phyloP scores from a whole-genome alignment of 345 rosid species.

The Gossypium thurberi region DNA sequence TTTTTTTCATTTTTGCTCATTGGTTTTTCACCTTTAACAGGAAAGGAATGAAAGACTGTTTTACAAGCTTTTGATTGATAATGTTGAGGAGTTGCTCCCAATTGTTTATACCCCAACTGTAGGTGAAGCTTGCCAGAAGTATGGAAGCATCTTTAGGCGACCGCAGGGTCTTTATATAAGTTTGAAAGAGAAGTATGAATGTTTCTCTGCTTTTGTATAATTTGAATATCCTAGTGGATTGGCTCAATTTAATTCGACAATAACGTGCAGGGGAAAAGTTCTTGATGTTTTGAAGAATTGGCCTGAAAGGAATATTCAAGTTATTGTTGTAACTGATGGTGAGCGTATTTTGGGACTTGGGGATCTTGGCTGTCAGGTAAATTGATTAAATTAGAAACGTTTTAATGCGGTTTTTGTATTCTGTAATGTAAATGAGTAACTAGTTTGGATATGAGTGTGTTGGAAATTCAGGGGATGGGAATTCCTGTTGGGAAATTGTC shows the following conservation, averaged over 20 bases:
- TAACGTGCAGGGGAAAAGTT: slow-evolving; percentile 61
- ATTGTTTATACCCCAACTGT: slow-evolving; percentile 91
- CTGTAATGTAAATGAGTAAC: not conserved
- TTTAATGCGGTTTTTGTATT: not conserved
- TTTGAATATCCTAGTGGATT: not conserved
- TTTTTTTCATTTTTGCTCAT: no score
- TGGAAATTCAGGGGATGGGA: slow-evolving; percentile 70
- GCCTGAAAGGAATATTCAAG: slow-evolving; percentile 82
- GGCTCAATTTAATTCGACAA: not conserved
- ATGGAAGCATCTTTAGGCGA: slow-evolving; percentile 85
- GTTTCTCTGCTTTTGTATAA: not conserved
- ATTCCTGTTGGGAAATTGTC: slow-evolving; percentile 85
- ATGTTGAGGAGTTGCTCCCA: slow-evolving; percentile 91
- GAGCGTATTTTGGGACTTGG: slow-evolving; percentile 94
- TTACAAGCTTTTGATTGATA: slow-evolving; percentile 81
- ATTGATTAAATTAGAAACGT: not conserved
- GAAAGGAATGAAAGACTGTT: slow-evolving; percentile 83
- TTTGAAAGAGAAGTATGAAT: slow-evolving; percentile 71
- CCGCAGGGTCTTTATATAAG: slow-evolving; percentile 96
- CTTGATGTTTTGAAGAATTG: slow-evolving; percentile 90
- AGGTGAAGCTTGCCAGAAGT: slow-evolving; percentile 96
- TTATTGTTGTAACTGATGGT: slow-evolving; percentile 92
- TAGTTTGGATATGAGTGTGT: not conserved
- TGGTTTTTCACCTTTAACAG: slow-evolving; percentile 27
- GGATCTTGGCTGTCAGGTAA: slow-evolving; percentile 97